Percentiles rank a stretch among this genome's conserved stretches.
These are phyloP conservation scores for Lactarius sanguifluus DNA, from an alignment of 768 basidiomycete genomes.

Conservation along the genomic window DNA sequence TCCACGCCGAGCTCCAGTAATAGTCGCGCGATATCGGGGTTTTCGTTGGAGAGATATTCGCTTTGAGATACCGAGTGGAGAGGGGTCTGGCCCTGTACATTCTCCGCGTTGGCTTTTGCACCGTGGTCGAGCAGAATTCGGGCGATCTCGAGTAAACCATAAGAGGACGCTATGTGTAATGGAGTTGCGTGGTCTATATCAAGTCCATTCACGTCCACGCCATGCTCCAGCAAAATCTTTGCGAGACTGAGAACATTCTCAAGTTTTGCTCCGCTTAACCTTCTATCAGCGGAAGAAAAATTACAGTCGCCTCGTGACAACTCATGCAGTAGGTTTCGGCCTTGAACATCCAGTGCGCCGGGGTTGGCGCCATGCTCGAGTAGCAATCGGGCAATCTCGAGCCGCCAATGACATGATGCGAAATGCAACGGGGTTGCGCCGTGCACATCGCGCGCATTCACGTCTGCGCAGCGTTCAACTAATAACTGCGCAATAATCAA, in stretches of 20 bases:
- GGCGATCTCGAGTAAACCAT: not conserved
- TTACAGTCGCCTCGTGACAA: too few relatives aligned
- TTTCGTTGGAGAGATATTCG: rapidly evolving
- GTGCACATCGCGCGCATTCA: not conserved
- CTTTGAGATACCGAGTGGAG: not conserved
- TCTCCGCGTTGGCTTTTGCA: not conserved
- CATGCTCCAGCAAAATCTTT: not conserved
- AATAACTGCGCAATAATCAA: not conserved
- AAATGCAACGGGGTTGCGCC: not conserved
- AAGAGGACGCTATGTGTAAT: not conserved
- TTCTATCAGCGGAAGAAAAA: not conserved
- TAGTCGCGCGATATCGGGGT: too few relatives aligned
- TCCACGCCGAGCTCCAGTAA: too few relatives aligned
- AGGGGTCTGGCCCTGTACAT: not conserved
- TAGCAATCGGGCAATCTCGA: not conserved
- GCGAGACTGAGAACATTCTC: not conserved
- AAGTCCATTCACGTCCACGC: not conserved
- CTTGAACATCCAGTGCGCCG: not conserved
- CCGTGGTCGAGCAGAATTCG: not conserved
- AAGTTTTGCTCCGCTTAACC: not conserved
- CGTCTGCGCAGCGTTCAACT: not conserved
- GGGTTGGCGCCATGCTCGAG: not conserved
- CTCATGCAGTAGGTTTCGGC: too few relatives aligned
- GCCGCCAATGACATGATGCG: too few relatives aligned
- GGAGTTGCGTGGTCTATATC: not conserved